phyloP scores from a whole-genome alignment of 768 basidiomycete genomes.

The Russula virescens region DNA sequence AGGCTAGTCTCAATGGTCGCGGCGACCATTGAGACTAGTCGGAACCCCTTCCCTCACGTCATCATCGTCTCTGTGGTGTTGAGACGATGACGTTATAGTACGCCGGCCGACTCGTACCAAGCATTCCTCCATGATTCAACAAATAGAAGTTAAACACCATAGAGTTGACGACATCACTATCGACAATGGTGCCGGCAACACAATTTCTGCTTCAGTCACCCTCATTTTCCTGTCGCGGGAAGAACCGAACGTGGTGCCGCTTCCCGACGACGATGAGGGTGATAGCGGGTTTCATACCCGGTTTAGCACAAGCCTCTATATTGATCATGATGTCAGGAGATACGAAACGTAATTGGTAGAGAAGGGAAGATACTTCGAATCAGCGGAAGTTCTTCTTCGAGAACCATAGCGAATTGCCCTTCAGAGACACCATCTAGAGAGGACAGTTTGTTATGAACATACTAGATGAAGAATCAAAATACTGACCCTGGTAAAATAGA shows the following conservation, averaged over 20 bases:
- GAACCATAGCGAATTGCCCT: conserved; percentile 43
- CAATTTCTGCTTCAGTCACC: conserved; percentile 68
- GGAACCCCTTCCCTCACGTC: too few species aligned
- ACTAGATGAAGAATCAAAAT: background rate
- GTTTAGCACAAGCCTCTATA: conserved; percentile 59
- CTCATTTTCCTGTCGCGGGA: conserved; percentile 41
- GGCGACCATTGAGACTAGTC: too few species aligned
- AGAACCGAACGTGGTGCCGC: conserved; percentile 62
- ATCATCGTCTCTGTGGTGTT: too few species aligned
- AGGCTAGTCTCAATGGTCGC: too few species aligned
- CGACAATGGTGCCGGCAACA: conserved; percentile 73
- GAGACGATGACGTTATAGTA: conserved; percentile 55
- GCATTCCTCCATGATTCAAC: conserved; percentile 68
- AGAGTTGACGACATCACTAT: conserved; percentile 62
- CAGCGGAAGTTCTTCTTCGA: conserved; percentile 53
- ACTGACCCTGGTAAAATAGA: conserved; percentile 66
- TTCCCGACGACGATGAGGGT: conserved; percentile 80
- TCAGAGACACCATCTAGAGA: conserved; percentile 49
- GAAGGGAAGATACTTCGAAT: conserved; percentile 43
- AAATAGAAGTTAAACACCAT: conserved; percentile 75
- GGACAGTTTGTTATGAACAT: background rate
- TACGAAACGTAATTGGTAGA: background rate
- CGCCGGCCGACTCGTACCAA: conserved; percentile 68
- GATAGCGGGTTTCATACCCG: conserved; percentile 57
- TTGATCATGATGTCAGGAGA: background rate